A percentile compares a stretch with the other conserved stretches of the same genome.
These are phyloP conservation scores for Backusella luteola DNA, from an alignment of 192 early-diverging fungal genomes.

Conservation along the genomic window DNA sequence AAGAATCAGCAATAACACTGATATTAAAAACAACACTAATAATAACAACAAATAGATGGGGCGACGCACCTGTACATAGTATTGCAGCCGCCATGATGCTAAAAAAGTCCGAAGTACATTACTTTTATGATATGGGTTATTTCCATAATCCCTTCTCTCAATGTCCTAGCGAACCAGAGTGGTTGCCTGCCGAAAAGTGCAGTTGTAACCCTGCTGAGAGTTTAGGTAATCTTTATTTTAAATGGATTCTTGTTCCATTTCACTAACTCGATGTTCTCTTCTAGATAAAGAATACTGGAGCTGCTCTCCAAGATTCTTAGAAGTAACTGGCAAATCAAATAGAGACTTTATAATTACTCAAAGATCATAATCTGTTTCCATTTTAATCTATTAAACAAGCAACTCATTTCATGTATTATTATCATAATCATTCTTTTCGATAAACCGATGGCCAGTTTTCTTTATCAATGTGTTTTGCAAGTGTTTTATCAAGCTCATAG, in stretches of 20 bases:
- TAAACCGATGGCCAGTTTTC: neutral
- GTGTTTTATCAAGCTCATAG: neutral
- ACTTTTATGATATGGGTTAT: constrained; percentile 73
- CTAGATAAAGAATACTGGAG: constrained; percentile 21
- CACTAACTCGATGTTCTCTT: neutral
- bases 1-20: neutral
- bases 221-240: constrained; percentile 38
- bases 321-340: constrained; percentile 20
- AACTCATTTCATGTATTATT: neutral
- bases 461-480: neutral
- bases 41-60: constrained; percentile 49
- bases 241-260: neutral
- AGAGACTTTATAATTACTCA: constrained; percentile 26
- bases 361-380: constrained; percentile 1
- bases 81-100: constrained; percentile 61
- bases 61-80: constrained; percentile 72
- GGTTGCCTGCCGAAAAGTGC: constrained; percentile 49
- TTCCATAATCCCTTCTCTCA: constrained; percentile 59
- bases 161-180: constrained; percentile 52
- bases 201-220: constrained; percentile 46
- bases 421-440: neutral
- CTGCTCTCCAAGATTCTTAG: constrained; percentile 22
- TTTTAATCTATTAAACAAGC: neutral
- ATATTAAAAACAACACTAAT: constrained; percentile 47
- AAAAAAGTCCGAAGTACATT: constrained; percentile 60